Evolutionary conservation across 2,329 filamentous ascomycete genomes (phyloP), one percentile per base, ranked within the genome.

Genomic region (Claviceps paspali): DNA sequence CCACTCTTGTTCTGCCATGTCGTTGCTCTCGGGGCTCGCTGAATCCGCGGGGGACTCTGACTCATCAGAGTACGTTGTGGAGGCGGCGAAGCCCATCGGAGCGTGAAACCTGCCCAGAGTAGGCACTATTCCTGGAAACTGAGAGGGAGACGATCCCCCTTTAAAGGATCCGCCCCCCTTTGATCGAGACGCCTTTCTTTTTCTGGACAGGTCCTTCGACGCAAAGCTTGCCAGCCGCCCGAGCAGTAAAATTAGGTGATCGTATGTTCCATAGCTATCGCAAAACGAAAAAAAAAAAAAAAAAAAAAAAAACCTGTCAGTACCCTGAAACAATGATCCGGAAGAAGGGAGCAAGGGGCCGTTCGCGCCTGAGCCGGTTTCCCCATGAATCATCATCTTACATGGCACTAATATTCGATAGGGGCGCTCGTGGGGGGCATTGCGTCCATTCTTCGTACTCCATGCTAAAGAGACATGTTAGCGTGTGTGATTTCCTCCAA

Each of bases 201-300:
- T 98, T 38, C 91, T 71, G 30, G 71, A 67, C 12, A 86, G 65
- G 53, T 96, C 91, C 45, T 73, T 76, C 1, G 78, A 73, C 2
- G 79, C 71, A 54, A 94, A 96, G 46, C 82, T 76, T 38, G 80
- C 73, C 11, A 94, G 65, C 2, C 91, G 77, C 7, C 77, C 86
- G 18, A 95, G 68, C 1, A 96, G 62, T 4, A 96, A 68, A 31
- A 92, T 70, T 4, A 95, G 61, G 53, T 95, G 85, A 53, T 98
- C 91, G 46, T 83, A 85, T 1, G 85, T 85, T 28, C 86, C 91
- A 50, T 88, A 92, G 18, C 88, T 78, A 38, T 12, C 22, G 12
- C 8, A n/a, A 21, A 14, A 6, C 5, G 11, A 60, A 54, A 42
- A 24, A 46, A 21, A 12, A 18, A 18, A 26, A 27, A 22, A 6